Percentiles rank a stretch among this genome's conserved stretches.
Conservation (phyloP, 2,329 filamentous ascomycete genomes). For the Kalaharituber pfeilii region DNA sequence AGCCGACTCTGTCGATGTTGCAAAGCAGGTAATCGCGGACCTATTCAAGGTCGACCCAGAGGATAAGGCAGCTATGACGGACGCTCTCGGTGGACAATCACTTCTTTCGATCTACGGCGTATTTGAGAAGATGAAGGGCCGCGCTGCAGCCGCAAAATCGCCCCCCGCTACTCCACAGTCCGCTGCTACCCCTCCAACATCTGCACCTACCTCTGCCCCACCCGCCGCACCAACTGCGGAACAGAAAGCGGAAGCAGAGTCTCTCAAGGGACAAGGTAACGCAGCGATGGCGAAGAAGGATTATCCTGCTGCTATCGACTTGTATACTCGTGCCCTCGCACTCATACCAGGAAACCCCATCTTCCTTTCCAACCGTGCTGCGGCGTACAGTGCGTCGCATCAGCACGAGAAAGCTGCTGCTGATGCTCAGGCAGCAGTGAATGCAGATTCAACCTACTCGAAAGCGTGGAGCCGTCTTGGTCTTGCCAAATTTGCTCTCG, state of each 20-base stretch:
- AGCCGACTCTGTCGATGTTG: slow-evolving; percentile 83
- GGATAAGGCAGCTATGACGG: slow-evolving; percentile 52
- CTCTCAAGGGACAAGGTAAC: slow-evolving; percentile 79
- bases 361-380: slow-evolving; percentile 93
- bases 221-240: slow-evolving; percentile 30
- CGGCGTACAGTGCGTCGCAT: slow-evolving; percentile 68
- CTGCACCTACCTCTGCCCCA: slow-evolving; percentile 25
- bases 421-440: slow-evolving; percentile 81
- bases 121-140: slow-evolving; percentile 82
- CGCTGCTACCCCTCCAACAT: slow-evolving; percentile 24
- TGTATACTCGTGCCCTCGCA: slow-evolving; percentile 73
- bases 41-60: slow-evolving; percentile 86
- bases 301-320: slow-evolving; percentile 61
- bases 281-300: slow-evolving; percentile 90
- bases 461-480: slow-evolving; percentile 94
- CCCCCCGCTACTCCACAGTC: slow-evolving; percentile 31
- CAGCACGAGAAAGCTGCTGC: slow-evolving; percentile 69
- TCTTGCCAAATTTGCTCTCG: slow-evolving; percentile 76
- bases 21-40: slow-evolving; percentile 83
- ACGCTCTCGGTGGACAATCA: slow-evolving; percentile 70
- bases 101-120: slow-evolving; percentile 84
- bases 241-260: slow-evolving; percentile 65
- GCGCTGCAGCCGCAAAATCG: slow-evolving; percentile 31
- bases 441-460: slow-evolving; percentile 78
- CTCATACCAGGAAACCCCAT: slow-evolving; percentile 76